Evolutionary conservation across 768 basidiomycete genomes (phyloP).

Genomic region (Sarcodon aspratus): DNA sequence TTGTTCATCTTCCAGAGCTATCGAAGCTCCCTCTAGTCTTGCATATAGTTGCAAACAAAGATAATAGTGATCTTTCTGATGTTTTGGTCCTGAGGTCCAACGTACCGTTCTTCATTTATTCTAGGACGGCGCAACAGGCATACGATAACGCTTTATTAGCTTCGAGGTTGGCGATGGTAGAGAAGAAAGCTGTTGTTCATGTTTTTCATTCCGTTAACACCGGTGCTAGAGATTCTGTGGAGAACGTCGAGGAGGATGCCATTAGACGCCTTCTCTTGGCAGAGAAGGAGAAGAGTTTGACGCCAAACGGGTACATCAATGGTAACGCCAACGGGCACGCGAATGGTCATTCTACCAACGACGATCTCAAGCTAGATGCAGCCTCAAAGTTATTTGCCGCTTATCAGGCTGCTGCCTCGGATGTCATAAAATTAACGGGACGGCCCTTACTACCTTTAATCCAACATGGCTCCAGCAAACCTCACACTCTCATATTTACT

Average conservation of each 20-base stretch:
- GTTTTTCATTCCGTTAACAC: slow-evolving; percentile 42
- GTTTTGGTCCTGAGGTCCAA: slow-evolving; percentile 68
- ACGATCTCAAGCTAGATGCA: slow-evolving; percentile 11
- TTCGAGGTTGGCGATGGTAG: slow-evolving; percentile 60
- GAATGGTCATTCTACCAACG: slow-evolving; percentile 17
- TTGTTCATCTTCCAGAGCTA: slow-evolving; percentile 60
- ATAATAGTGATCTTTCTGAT: slow-evolving; percentile 57
- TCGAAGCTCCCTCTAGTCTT: slow-evolving; percentile 56
- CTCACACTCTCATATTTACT: slow-evolving; percentile 60
- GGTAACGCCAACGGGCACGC: slow-evolving; percentile 18
- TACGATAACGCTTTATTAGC: slow-evolving; percentile 88
- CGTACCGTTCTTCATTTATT: slow-evolving; percentile 75
- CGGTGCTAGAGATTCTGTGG: slow-evolving; percentile 25
- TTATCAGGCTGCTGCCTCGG: slow-evolving; percentile 59
- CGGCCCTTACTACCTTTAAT: slow-evolving; percentile 48
- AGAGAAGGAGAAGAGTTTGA: slow-evolving; percentile 17
- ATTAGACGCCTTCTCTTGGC: slow-evolving; percentile 50
- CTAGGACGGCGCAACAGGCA: slow-evolving; percentile 65
- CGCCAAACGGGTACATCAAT: slow-evolving; percentile 17
- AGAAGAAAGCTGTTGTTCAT: slow-evolving; percentile 76
- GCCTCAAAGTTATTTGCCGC: slow-evolving; percentile 30
- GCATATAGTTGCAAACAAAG: slow-evolving; percentile 31
- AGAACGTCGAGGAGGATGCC: slow-evolving; percentile 46
- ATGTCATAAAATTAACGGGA: slow-evolving; percentile 51
- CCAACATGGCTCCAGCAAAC: slow-evolving; percentile 37